These are phyloP conservation scores for Aphanomyces euteiches DNA, from an alignment of 352 stramenopile genomes.

Conservation along the genomic window DNA sequence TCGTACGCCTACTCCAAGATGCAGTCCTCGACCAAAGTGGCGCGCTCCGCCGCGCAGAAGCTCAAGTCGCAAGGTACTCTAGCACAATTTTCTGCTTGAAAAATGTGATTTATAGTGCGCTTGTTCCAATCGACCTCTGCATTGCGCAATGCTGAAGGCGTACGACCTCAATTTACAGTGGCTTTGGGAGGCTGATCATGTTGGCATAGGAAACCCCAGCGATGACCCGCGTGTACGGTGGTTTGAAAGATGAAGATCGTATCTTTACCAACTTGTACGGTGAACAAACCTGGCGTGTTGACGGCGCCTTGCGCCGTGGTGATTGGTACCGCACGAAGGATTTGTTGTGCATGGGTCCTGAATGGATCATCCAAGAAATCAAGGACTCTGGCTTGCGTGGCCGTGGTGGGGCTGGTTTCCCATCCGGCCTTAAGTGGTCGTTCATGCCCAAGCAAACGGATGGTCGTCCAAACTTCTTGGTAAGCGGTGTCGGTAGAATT, in stretches of 20 bases:
- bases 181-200: not conserved
- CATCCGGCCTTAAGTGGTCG: conserved; percentile 98
- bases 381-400: conserved; percentile 98
- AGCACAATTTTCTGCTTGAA: not conserved
- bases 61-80: conserved; percentile 18
- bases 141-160: conserved; percentile 15
- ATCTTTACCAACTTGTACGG: conserved; percentile 99
- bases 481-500: conserved; percentile 35
- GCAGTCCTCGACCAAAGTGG: conserved; percentile 5
- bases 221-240: conserved; percentile 89
- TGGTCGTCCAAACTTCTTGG: conserved; percentile 98
- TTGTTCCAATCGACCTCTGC: conserved; percentile 14
- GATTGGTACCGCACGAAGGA: conserved; percentile 98
- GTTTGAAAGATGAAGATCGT: conserved; percentile 97
- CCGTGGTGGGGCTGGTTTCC: conserved; percentile 97
- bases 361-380: conserved; percentile 99
- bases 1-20: conserved; percentile 9
- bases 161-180: not conserved
- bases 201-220: conserved; percentile 39
- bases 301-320: conserved; percentile 88
- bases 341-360: conserved; percentile 97
- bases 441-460: conserved; percentile 99
- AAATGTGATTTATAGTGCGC: conserved; percentile 17
- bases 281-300: conserved; percentile 89
- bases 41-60: conserved; percentile 16